Percentiles rank a stretch among this genome's conserved stretches.
Conservation (phyloP, 306 rosid genomes). For the Herpetospermum pedunculosum region DNA sequence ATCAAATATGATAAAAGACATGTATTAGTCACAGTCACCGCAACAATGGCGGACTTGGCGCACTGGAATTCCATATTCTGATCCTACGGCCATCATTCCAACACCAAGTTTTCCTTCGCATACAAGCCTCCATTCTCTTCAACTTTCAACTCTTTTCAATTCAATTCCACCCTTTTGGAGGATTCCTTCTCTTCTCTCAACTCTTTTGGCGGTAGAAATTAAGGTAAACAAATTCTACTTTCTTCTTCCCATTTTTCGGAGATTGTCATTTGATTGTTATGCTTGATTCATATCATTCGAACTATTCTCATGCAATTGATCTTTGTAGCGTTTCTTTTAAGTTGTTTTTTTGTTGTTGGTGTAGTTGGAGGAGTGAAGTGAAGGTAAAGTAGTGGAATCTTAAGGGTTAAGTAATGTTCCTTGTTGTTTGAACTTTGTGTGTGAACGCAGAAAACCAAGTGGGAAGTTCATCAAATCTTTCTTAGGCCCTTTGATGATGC, state of each 20-base stretch:
- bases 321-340: not conserved
- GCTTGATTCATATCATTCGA: not conserved
- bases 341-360: not conserved
- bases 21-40: not conserved
- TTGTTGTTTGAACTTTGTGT: not conserved
- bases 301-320: not conserved
- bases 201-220: not conserved
- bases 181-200: not conserved
- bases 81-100: not conserved
- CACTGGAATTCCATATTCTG: not conserved
- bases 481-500: not conserved
- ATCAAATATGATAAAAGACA: no score
- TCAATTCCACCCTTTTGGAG: not conserved
- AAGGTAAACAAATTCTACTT: not conserved
- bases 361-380: not conserved
- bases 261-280: not conserved
- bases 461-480: not conserved
- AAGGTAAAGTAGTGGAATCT: not conserved
- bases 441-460: not conserved
- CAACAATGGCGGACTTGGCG: not conserved
- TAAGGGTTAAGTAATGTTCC: not conserved
- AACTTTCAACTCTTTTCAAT: not conserved
- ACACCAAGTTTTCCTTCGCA: not conserved
- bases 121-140: not conserved
- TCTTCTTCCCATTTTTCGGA: not conserved